Percentiles rank a stretch among this genome's conserved stretches.
phyloP scores from a whole-genome alignment of 2,329 filamentous ascomycete species.

The Emericellopsis cladophorae region DNA sequence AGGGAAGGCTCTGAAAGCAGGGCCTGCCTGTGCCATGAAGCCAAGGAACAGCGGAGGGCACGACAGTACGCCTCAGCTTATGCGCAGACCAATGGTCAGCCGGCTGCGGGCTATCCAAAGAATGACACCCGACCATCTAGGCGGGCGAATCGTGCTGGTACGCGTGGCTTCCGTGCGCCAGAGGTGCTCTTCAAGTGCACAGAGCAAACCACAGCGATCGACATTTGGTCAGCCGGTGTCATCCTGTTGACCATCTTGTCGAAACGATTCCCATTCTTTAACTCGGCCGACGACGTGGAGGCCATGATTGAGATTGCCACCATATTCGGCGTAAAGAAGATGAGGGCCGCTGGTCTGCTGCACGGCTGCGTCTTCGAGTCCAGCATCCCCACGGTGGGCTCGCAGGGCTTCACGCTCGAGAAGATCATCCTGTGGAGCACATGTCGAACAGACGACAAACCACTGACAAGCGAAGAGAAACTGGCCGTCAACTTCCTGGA shows the following conservation, averaged over 20 bases:
- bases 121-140: constrained; percentile 78
- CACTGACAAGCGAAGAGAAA: constrained; percentile 54
- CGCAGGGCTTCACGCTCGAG: constrained; percentile 74
- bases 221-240: constrained; percentile 96
- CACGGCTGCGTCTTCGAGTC: constrained; percentile 91
- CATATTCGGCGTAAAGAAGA: constrained; percentile 76
- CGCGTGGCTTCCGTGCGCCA: constrained; percentile 87
- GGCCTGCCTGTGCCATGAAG: constrained; percentile 69
- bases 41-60: constrained; percentile 47
- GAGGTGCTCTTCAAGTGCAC: constrained; percentile 97
- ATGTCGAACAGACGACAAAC: constrained; percentile 50
- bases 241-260: constrained; percentile 91
- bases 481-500: constrained; percentile 61
- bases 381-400: constrained; percentile 80
- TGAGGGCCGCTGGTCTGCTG: constrained; percentile 70
- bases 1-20: constrained; percentile 64
- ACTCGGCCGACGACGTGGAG: constrained; percentile 95
- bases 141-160: constrained; percentile 88
- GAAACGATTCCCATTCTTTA: constrained; percentile 93
- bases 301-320: constrained; percentile 95
- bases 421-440: constrained; percentile 96
- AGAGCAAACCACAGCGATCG: constrained; percentile 83
- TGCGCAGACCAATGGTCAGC: constrained; percentile 24
- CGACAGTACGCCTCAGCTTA: constrained; percentile 45
- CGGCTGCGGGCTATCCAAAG: constrained; percentile 60